A percentile compares a stretch with the other conserved stretches of the same genome.
phyloP scores from a whole-genome alignment of 352 stramenopile genomes.

The Pythium brachiatum region DNA sequence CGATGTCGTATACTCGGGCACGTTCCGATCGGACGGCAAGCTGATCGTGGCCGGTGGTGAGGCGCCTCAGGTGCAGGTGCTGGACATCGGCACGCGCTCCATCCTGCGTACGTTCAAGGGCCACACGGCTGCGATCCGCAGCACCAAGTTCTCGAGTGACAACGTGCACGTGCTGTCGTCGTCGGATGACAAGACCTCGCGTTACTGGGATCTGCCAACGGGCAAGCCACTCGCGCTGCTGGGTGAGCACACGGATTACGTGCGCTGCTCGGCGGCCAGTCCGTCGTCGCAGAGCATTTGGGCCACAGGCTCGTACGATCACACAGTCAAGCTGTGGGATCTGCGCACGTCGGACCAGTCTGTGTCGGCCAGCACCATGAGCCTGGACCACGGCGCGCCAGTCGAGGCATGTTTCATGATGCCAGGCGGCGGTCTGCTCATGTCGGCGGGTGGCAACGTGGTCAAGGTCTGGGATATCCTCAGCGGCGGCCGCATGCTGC shows the following conservation, averaged over 20 bases:
- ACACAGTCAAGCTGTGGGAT: conserved; percentile 93
- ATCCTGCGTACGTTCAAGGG: conserved; percentile 87
- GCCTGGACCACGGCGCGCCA: conserved; percentile 84
- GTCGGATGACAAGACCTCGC: conserved; percentile 89
- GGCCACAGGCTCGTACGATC: conserved; percentile 90
- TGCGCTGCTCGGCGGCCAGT: conserved; percentile 70
- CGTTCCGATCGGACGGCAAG: conserved; percentile 86
- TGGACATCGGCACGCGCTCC: conserved; percentile 80
- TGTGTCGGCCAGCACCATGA: conserved; percentile 44
- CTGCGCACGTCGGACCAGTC: conserved; percentile 71
- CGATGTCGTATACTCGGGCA: conserved; percentile 83
- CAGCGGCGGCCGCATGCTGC: conserved; percentile 79
- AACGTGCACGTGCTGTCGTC: conserved; percentile 88
- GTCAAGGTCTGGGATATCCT: conserved; percentile 94
- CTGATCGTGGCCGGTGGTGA: conserved; percentile 84
- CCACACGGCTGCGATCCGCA: conserved; percentile 75
- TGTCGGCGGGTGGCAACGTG: conserved; percentile 86
- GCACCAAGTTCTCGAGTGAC: conserved; percentile 76
- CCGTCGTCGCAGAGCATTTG: conserved; percentile 79
- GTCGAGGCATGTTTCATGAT: conserved; percentile 89
- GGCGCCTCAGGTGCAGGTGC: conserved; percentile 73
- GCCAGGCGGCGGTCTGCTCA: conserved; percentile 74
- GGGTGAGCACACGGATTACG: conserved; percentile 87
- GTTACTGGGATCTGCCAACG: conserved; percentile 87
- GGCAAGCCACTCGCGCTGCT: conserved; percentile 73